Conservation (phyloP, 148 eudicot species). For the Rhododendron kiyosumense region DNA sequence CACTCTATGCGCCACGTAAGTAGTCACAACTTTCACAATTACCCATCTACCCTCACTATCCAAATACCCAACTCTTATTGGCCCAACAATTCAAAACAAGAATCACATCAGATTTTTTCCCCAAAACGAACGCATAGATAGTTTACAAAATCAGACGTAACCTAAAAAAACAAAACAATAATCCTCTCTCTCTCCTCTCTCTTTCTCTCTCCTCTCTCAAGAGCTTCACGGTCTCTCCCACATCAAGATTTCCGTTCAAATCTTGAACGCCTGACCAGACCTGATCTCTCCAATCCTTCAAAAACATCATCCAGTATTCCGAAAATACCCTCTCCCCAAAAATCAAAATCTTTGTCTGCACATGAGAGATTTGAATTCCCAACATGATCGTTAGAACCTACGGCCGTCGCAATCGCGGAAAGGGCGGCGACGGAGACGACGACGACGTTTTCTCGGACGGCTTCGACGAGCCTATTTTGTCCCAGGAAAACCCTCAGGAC, state of each 20-base stretch:
- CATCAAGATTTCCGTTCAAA: background rate
- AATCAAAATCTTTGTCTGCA: background rate
- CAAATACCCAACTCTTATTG: background rate
- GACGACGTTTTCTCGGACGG: slow-evolving; percentile 36
- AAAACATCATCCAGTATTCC: background rate
- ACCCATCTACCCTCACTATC: background rate
- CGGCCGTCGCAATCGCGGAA: slow-evolving; percentile 61
- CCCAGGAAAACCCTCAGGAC: slow-evolving; percentile 42
- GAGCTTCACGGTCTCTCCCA: background rate
- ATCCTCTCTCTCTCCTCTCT: background rate
- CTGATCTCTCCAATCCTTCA: background rate
- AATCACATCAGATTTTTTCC: background rate
- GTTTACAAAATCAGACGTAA: background rate
- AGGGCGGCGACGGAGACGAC: slow-evolving; percentile 21
- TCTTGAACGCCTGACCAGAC: slow-evolving; percentile 5
- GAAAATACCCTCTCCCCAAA: background rate
- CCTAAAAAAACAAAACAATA: background rate
- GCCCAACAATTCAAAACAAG: background rate
- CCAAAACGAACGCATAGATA: background rate
- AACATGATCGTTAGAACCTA: slow-evolving; percentile 73
- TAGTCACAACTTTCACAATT: background rate
- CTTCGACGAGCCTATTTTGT: slow-evolving; percentile 25
- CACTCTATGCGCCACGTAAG: background rate
- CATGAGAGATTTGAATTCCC: slow-evolving; percentile 19
- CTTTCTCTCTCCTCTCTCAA: background rate